Evolutionary conservation across 2,329 filamentous ascomycete genomes (phyloP).

Genomic region (Phaeosphaeria sp.): DNA sequence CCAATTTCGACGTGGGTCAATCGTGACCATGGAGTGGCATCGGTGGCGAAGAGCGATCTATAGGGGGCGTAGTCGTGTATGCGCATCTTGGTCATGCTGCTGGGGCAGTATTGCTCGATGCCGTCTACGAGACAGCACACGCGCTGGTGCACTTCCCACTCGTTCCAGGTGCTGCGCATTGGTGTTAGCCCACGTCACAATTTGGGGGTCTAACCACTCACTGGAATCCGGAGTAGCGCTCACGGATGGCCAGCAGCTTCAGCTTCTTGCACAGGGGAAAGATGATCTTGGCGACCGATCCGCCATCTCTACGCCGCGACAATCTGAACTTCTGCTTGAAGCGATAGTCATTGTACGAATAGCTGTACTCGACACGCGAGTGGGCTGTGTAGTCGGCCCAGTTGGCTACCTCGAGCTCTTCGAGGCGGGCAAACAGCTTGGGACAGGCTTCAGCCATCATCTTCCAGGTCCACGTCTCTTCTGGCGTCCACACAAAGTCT

Average conservation of each 20-base stretch:
- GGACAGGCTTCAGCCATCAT: slow-evolving; percentile 41
- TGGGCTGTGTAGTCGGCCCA: slow-evolving; percentile 48
- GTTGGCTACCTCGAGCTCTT: slow-evolving; percentile 44
- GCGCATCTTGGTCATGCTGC: slow-evolving; percentile 39
- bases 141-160: slow-evolving; percentile 47
- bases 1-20: slow-evolving; percentile 42
- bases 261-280: slow-evolving; percentile 40
- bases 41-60: slow-evolving; percentile 42
- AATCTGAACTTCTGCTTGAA: slow-evolving; percentile 45
- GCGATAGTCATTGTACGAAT: slow-evolving; percentile 45
- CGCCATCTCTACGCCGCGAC: slow-evolving; percentile 42
- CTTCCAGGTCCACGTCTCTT: slow-evolving; percentile 47
- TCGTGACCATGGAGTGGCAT: slow-evolving; percentile 37
- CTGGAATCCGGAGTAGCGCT: slow-evolving; percentile 43
- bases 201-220: slow-evolving; percentile 6
- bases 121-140: slow-evolving; percentile 46
- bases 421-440: slow-evolving; percentile 36
- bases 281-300: slow-evolving; percentile 41
- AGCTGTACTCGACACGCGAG: slow-evolving; percentile 45
- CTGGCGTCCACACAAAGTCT: slow-evolving; percentile 47
- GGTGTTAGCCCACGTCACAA: slow-evolving; percentile 10
- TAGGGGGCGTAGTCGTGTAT: slow-evolving; percentile 46
- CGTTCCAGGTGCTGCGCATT: slow-evolving; percentile 39
- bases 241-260: slow-evolving; percentile 42
- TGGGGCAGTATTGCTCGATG: slow-evolving; percentile 37